Evolutionary conservation across 805 yeast species (phyloP).

Genomic region (Saccharomycodes ludwigii): DNA sequence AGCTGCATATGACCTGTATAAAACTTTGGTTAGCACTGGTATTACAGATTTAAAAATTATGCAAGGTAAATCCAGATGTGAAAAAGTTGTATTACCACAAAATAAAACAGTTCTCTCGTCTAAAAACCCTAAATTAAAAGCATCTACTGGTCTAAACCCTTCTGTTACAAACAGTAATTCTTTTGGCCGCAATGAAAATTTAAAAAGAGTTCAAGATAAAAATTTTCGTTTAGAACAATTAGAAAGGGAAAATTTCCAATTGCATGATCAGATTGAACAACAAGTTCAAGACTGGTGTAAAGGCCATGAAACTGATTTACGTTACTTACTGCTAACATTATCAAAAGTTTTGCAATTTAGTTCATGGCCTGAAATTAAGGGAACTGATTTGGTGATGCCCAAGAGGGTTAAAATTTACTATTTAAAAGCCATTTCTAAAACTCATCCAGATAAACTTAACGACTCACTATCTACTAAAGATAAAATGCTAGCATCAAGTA

Average conservation of each 20-base stretch:
- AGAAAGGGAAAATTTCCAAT: constrained; percentile 45
- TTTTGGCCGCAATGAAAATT: background rate
- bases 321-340: constrained; percentile 63
- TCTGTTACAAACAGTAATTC: background rate
- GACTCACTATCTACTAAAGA: constrained; percentile 45
- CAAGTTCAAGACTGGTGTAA: constrained; percentile 49
- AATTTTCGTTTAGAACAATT: constrained; percentile 23
- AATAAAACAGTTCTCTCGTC: constrained; percentile 5
- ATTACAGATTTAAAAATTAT: constrained; percentile 47
- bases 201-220: background rate
- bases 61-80: constrained; percentile 78
- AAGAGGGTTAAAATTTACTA: constrained; percentile 80
- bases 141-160: constrained; percentile 5
- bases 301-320: constrained; percentile 70
- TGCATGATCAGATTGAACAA: constrained; percentile 51
- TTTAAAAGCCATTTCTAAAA: constrained; percentile 81
- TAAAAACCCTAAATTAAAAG: constrained; percentile 10
- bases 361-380: constrained; percentile 51
- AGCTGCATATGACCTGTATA: constrained; percentile 52
- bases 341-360: constrained; percentile 58
- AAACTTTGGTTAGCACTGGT: constrained; percentile 53
- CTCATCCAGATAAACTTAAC: constrained; percentile 78
- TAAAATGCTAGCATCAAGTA: constrained; percentile 76
- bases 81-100: constrained; percentile 47
- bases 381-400: constrained; percentile 73